A percentile compares a stretch with the other conserved stretches of the same genome.
phyloP scores from a whole-genome alignment of 352 stramenopile species.

The Hyaloperonospora brassicae region DNA sequence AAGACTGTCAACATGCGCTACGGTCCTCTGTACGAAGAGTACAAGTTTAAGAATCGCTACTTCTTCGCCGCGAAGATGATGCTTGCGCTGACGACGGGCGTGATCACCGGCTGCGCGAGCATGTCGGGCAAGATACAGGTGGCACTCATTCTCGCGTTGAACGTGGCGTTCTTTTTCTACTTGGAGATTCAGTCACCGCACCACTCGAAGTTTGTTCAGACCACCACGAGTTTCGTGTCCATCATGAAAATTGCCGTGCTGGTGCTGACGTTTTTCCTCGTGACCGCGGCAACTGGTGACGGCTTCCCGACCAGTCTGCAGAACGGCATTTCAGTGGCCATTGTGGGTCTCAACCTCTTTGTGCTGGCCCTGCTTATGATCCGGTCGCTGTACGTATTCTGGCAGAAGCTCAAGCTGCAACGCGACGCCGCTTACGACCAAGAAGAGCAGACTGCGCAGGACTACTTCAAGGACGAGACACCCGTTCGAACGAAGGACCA shows the following conservation, averaged over 20 bases:
- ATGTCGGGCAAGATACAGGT: conserved; percentile 45
- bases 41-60: conserved; percentile 83
- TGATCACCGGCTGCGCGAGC: conserved; percentile 49
- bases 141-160: conserved; percentile 41
- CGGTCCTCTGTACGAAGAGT: conserved; percentile 79
- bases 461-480: conserved; percentile 65
- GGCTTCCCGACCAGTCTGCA: conserved; percentile 53
- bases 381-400: conserved; percentile 63
- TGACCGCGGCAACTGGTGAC: conserved; percentile 44
- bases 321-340: conserved; percentile 60
- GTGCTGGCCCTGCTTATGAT: conserved; percentile 60
- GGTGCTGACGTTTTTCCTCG: conserved; percentile 64
- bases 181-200: conserved; percentile 59
- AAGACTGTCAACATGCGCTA: conserved; percentile 79
- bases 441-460: conserved; percentile 49
- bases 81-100: conserved; percentile 51
- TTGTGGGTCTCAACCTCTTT: conserved; percentile 61
- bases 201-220: conserved; percentile 66
- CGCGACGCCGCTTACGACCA: conserved; percentile 50
- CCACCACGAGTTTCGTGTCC: conserved; percentile 60
- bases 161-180: conserved; percentile 71
- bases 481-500: conserved; percentile 32
- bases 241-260: conserved; percentile 74
- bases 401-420: conserved; percentile 64
- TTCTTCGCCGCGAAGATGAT: conserved; percentile 82